Evolutionary conservation across 108 stramenopile species (phyloP), one percentile per base, ranked within the genome.

Genomic region (Halocafeteria seosinensis): DNA sequence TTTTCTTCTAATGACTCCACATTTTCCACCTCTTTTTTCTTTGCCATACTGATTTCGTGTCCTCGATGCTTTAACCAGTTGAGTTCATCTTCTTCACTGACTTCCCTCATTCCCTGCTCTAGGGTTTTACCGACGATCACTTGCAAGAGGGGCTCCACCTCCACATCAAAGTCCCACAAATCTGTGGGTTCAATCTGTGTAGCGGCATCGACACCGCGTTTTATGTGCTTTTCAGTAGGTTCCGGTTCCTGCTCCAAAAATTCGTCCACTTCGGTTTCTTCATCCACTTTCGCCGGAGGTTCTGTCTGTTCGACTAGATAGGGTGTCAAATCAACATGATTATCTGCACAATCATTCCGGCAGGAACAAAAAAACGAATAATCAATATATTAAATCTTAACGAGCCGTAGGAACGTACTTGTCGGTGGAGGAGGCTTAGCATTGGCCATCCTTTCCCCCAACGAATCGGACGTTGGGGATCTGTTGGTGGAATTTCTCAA

Each of bases 121-220:
- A 81, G 73, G 21, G 78, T 81, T 63, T 81, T 81, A 36, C 65
- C 50, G 2, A 78, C 75, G 53, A 81, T 58, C 42, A 81, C 73
- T 6, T 71, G 64, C 50, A 81, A 30, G 27, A 81, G 33, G 21
- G 80, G 80, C 64, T 55, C 73, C 4, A 75, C 68, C 47, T 81
- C 80, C 23, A 1, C 50, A 53, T 81, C 70, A 47, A 78, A 78
- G 34, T 78, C 55, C 50, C 76, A 81, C 37, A 81, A 64, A 42
- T 71, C 65, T n/a, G 31, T 71, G 3, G 35, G 69, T 0, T 69
- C 69, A 3, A 73, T 63, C 27, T 81, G 80, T 1, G 80, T 78
- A n/a, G 21, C 60, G 0, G 47, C 69, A 37, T 81, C 80, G 24
- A 81, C 70, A 36, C 80, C 80, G n/a, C 69, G 74, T 53, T 81